Evolutionary conservation across 306 rosid species (phyloP).

Genomic region (Albizia julibrissin): DNA sequence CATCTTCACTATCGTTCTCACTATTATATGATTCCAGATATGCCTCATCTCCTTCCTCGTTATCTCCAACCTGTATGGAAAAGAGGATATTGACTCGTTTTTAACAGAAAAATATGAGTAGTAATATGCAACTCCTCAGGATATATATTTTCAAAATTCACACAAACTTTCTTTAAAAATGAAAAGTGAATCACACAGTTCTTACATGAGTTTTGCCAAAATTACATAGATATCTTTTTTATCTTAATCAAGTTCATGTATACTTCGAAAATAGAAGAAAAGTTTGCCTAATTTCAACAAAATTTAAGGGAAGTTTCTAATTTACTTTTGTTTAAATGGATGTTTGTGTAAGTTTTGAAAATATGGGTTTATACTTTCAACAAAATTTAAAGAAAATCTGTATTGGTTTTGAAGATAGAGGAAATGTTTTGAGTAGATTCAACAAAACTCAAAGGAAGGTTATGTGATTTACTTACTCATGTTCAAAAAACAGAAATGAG

Average conservation of each 20-base stretch:
- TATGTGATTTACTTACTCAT: neutral
- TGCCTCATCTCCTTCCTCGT: slow-evolving; percentile 57
- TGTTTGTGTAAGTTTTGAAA: neutral
- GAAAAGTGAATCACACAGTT: neutral
- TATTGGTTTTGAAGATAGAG: neutral
- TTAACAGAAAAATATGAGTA: neutral
- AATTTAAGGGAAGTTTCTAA: neutral
- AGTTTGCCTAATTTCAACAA: neutral
- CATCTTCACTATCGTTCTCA: slow-evolving; percentile 47
- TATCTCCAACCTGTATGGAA: slow-evolving; percentile 44
- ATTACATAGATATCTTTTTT: neutral
- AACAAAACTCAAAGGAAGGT: neutral
- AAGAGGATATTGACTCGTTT: slow-evolving; percentile 11
- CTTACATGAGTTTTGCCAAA: too few species aligned
- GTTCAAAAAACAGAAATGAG: neutral
- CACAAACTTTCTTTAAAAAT: neutral
- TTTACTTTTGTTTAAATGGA: neutral
- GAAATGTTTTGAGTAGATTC: neutral
- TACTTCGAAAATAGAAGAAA: neutral
- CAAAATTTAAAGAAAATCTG: neutral
- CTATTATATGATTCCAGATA: slow-evolving; percentile 48
- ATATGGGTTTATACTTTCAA: neutral
- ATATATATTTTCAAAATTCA: neutral
- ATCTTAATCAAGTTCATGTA: neutral
- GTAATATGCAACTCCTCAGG: neutral